These are phyloP conservation scores for Mortierella sp. DNA, from an alignment of 371 early-diverging fungal genomes.

Conservation along the genomic window DNA sequence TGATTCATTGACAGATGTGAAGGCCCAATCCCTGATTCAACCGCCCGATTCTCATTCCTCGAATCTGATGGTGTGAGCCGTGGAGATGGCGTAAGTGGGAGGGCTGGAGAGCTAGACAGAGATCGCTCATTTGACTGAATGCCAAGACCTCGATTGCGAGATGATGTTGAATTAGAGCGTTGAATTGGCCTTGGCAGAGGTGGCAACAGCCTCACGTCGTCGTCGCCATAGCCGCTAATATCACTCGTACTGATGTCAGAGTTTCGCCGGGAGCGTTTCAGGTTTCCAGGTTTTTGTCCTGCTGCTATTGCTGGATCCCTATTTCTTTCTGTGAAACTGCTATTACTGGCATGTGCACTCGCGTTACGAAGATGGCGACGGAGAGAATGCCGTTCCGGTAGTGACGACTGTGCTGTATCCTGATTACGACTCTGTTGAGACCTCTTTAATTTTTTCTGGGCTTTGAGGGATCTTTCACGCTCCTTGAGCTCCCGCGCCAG, in stretches of 20 bases:
- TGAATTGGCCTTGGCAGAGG: slow-evolving; percentile 14
- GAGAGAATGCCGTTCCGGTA: slow-evolving; percentile 22
- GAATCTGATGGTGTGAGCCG: slow-evolving; percentile 28
- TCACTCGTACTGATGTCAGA: slow-evolving; percentile 45
- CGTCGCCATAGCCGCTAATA: slow-evolving; percentile 39
- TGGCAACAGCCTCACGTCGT: slow-evolving; percentile 16
- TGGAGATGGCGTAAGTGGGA: slow-evolving; percentile 40
- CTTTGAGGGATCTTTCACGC: slow-evolving; percentile 31
- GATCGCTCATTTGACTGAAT: slow-evolving; percentile 32
- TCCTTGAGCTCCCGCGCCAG: slow-evolving; percentile 35
- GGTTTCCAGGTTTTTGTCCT: slow-evolving; percentile 10
- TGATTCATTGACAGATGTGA: slow-evolving; percentile 11
- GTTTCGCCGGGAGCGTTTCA: slow-evolving; percentile 37
- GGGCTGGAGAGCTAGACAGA: slow-evolving; percentile 40
- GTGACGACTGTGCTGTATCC: slow-evolving; percentile 21
- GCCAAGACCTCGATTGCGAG: slow-evolving; percentile 3
- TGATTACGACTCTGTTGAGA: slow-evolving; percentile 23
- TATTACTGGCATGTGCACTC: neutral
- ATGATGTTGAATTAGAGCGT: slow-evolving; percentile 3
- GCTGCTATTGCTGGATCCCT: neutral
- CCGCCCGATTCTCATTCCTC: slow-evolving; percentile 11
- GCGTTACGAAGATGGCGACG: slow-evolving; percentile 12
- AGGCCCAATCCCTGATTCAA: slow-evolving; percentile 9
- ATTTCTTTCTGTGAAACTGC: neutral
- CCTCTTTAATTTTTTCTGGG: slow-evolving; percentile 31